Conservation (phyloP, 176 grass and related monocot species). For the Poa pratensis region DNA sequence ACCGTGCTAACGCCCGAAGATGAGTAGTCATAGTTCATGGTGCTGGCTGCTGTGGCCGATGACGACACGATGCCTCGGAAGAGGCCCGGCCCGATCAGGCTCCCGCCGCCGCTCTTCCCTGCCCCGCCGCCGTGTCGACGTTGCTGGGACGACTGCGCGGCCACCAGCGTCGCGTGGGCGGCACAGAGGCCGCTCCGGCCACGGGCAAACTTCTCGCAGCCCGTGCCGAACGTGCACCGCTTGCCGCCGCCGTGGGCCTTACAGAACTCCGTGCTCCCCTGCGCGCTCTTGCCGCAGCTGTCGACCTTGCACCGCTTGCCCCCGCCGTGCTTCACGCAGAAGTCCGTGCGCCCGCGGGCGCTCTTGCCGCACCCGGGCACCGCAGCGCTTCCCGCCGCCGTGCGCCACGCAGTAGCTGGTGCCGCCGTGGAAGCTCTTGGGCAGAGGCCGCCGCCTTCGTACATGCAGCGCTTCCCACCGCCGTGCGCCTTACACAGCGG, state of each 20-base stretch:
- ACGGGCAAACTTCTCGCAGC: slow-evolving; percentile 79
- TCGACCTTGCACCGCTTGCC: slow-evolving; percentile 65
- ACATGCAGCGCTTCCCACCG: slow-evolving; percentile 71
- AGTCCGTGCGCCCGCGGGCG: slow-evolving; percentile 73
- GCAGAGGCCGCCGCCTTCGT: slow-evolving; percentile 69
- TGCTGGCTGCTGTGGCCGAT: slow-evolving; percentile 35
- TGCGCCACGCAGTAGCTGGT: slow-evolving; percentile 75
- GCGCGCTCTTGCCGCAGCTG: slow-evolving; percentile 74
- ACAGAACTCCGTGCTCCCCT: slow-evolving; percentile 72
- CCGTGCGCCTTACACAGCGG: slow-evolving; percentile 82
- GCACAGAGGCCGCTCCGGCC: slow-evolving; percentile 74
- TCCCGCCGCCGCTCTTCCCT: slow-evolving; percentile 13
- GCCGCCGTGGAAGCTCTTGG: slow-evolving; percentile 80
- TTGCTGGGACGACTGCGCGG: slow-evolving; percentile 47
- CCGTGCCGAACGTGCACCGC: slow-evolving; percentile 53
- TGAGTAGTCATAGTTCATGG: slow-evolving; percentile 36
- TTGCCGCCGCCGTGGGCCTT: slow-evolving; percentile 83
- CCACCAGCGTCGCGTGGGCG: slow-evolving; percentile 60
- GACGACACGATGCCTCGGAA: slow-evolving; percentile 64
- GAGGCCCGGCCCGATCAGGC: slow-evolving; percentile 58
- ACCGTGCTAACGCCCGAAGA: slow-evolving; percentile 58
- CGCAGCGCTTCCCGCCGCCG: slow-evolving; percentile 80
- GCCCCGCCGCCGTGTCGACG: not conserved
- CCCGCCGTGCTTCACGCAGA: slow-evolving; percentile 72
- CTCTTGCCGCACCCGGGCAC: slow-evolving; percentile 71